Base-by-base conservation (phyloP, 2,329 filamentous ascomycete genomes). In the Beauveria australis region DNA sequence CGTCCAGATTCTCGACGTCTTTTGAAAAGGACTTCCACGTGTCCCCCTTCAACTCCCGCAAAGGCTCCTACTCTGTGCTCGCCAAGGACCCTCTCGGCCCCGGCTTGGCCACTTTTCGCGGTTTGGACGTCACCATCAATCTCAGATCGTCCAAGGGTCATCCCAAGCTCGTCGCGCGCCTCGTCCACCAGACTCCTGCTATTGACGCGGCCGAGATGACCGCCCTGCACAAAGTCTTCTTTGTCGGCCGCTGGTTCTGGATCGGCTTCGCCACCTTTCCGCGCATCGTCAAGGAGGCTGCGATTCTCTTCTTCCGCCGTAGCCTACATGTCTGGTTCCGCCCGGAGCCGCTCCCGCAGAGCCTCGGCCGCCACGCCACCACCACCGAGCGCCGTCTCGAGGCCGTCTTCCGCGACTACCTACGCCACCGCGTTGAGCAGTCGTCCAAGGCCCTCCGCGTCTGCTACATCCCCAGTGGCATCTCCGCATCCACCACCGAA, bases 1-100 rank as follows among this genome's bases (percentile, higher is more conserved):
- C 37, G 6, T 22, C 58, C 18, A 53, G 19, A 54, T 54, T 60
- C 16, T 53, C 58, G 8, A 76, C 80, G 22, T 73, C 74, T 0
- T 89, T 85, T 83, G 71, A 75, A 6, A 92, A 92, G 66, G 87
- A 89, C 64, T 89, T 92, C 64, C 88, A 91, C 67, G 86, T 91
- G 19, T 91, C 87, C 1, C 86, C 87, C 0, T 92, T 92, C 77
- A 92, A 89, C 69, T 83, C 81, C 6, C 77, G 80, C 33, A 79
- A 81, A 57, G 82, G 82, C 3, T 73, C 73, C 0, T 87, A 85
- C 67, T 81, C 78, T 1, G 66, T 86, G 16, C 66, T 73, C 12
- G 76, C 80, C 1, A 71, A 70, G 61, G 81, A 87, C 48, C 72
- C 71, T 12, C 71, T 84, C 12, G 70, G 66, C 4, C 70, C 73